Conservation (phyloP, 352 stramenopile genomes). For the Globisporangium mamillatum region DNA sequence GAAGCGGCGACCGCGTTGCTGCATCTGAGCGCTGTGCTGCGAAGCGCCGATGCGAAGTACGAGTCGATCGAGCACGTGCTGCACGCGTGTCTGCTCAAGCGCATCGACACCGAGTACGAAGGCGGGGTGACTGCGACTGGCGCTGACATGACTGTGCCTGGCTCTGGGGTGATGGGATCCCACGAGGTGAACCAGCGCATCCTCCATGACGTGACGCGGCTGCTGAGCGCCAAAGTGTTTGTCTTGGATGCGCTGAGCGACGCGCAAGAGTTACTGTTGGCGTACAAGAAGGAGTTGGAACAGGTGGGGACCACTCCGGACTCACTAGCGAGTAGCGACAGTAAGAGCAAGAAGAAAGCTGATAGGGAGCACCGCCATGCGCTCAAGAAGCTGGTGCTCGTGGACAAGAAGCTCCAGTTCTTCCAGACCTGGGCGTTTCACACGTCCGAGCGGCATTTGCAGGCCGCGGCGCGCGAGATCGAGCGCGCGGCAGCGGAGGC, state of each 20-base stretch:
- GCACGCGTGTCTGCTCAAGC: constrained; percentile 34
- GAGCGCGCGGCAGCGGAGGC: constrained; percentile 1
- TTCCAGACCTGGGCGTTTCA: constrained; percentile 51
- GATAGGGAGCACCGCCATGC: constrained; percentile 24
- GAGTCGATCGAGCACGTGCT: constrained; percentile 46
- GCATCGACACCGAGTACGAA: constrained; percentile 17
- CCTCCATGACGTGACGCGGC: constrained; percentile 38
- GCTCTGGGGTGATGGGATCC: not conserved
- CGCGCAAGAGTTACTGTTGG: constrained; percentile 36
- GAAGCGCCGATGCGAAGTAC: constrained; percentile 40
- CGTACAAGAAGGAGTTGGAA: constrained; percentile 20
- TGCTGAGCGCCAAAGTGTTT: constrained; percentile 48
- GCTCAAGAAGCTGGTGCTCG: constrained; percentile 25
- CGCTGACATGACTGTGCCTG: not conserved
- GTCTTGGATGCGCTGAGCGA: constrained; percentile 66
- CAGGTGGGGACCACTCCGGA: not conserved
- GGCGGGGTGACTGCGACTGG: not conserved
- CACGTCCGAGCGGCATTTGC: constrained; percentile 10
- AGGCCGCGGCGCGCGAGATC: constrained; percentile 9
- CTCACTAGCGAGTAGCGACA: not conserved
- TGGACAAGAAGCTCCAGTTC: constrained; percentile 61
- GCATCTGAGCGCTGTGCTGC: constrained; percentile 47
- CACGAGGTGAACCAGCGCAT: constrained; percentile 27
- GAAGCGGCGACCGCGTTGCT: constrained; percentile 49
- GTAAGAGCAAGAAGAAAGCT: constrained; percentile 14